These are phyloP conservation scores for Russula brevipes DNA, from an alignment of 768 basidiomycete genomes.

Conservation along the genomic window DNA sequence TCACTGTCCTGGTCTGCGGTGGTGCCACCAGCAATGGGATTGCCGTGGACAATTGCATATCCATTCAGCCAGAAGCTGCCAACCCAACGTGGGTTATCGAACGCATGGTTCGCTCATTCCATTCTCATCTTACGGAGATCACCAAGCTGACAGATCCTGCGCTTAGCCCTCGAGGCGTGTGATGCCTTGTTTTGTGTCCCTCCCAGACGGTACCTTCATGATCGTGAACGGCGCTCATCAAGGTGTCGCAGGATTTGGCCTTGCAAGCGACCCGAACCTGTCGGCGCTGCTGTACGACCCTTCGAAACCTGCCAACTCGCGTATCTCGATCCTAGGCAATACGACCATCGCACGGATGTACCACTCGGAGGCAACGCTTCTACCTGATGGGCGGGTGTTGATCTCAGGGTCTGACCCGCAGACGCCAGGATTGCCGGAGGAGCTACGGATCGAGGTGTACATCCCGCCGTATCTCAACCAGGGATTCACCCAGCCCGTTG, in stretches of 20 bases:
- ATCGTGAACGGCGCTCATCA: conserved; percentile 70
- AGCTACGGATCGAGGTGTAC: conserved; percentile 76
- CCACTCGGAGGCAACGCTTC: conserved; percentile 70
- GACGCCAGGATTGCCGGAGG: too few species aligned
- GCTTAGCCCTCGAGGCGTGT: conserved; percentile 63
- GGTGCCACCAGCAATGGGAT: conserved; percentile 53
- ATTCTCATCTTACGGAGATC: neutral
- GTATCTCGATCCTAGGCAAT: conserved; percentile 58
- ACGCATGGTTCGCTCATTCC: conserved; percentile 56
- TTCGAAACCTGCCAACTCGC: conserved; percentile 44
- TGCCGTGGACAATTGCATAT: conserved; percentile 65
- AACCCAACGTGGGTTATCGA: conserved; percentile 67
- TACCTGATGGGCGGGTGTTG: conserved; percentile 69
- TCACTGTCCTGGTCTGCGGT: conserved; percentile 69
- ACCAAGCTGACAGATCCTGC: neutral
- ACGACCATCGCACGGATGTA: conserved; percentile 74
- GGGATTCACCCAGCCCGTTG: conserved; percentile 57
- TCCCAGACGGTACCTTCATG: conserved; percentile 70
- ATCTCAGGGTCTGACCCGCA: conserved; percentile 77
- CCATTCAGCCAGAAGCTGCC: conserved; percentile 56
- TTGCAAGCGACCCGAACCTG: conserved; percentile 58
- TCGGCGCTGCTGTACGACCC: conserved; percentile 70
- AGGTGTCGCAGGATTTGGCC: conserved; percentile 69
- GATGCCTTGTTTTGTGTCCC: conserved; percentile 66
- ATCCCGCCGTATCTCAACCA: conserved; percentile 78